Evolutionary conservation across 2,329 filamentous ascomycete species (phyloP), one percentile per base, ranked within the genome.

Genomic region (Lachnellula cervina): DNA sequence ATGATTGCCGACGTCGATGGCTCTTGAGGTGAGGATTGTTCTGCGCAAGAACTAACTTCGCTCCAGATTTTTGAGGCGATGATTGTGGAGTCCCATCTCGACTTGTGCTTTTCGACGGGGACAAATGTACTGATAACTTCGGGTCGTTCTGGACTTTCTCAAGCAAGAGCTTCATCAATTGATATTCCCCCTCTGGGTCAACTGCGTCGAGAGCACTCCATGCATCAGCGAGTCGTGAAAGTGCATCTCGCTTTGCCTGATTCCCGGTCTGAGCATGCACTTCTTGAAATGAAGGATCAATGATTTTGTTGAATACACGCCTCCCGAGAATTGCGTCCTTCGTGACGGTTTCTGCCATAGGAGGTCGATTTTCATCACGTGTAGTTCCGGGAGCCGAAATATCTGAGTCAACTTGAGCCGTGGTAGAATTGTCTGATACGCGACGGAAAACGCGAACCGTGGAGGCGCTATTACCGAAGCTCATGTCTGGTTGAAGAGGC

Each of bases 371-470:
- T 69, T 91, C 88, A 62, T 88, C 80, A 57, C 73, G 62, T n/a
- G 61, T 60, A 7, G 55, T 51, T 19, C 52, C 51, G 19, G 54
- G 44, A 45, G 51, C 51, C 7, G 63, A 57, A 7, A 58, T 45
- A 53, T 68, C 63, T 2, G 57, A 59, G 34, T 63, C 58, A 13
- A 64, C 60, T 42, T 66, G 64, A n/a, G 63, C 62, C 14, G 59
- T 50, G 5, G 64, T 66, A 21, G 77, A 83, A 64, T 79, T 77
- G 65, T 90, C 88, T 0, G 92, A 94, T 0, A 96, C 90, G 23
- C 93, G 84, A 61, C 90, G 89, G 76, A 97, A 97, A 51, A 96
- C 86, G 53, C 92, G 87, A 62, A 96, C 90, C 16, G 92, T 96
- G 1, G 93, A 97, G 1, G 89, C 90, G 7, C 87, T 88, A 71